phyloP scores from a whole-genome alignment of 2,329 filamentous ascomycete genomes.

The Calonectria hongkongensis region DNA sequence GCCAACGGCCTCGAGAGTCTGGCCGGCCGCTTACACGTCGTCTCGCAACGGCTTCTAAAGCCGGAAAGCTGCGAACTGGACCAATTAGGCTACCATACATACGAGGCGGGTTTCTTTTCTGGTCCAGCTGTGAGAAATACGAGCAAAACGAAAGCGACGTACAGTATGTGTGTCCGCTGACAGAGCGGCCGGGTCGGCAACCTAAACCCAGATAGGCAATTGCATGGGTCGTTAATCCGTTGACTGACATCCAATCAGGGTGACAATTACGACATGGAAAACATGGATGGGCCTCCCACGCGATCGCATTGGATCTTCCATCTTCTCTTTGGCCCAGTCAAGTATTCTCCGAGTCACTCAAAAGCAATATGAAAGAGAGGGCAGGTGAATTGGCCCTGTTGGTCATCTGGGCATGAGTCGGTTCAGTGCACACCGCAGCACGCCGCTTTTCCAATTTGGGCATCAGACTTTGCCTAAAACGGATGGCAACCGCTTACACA shows the following conservation, averaged over 20 bases:
- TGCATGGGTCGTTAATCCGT: neutral
- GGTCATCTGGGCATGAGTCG: too few species aligned
- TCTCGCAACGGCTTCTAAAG: neutral
- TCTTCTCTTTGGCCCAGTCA: neutral
- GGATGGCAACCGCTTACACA: neutral
- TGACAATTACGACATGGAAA: neutral
- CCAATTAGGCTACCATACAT: neutral
- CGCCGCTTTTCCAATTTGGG: constrained; percentile 15
- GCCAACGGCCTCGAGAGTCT: neutral
- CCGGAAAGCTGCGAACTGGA: neutral
- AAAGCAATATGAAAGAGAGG: too few species aligned
- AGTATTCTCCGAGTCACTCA: too few species aligned
- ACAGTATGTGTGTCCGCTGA: neutral
- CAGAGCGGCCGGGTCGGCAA: neutral
- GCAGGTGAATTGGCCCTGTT: neutral
- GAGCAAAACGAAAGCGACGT: neutral
- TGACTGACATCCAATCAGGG: constrained; percentile 2
- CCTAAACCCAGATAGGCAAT: constrained; percentile 1
- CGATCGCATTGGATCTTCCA: neutral
- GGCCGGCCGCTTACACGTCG: neutral
- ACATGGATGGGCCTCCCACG: neutral
- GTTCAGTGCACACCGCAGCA: neutral
- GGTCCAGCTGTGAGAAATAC: neutral
- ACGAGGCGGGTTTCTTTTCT: constrained; percentile 4
- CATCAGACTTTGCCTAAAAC: neutral